Evolutionary conservation across 768 basidiomycete genomes (phyloP).

Genomic region (Ephemerocybe angulata): DNA sequence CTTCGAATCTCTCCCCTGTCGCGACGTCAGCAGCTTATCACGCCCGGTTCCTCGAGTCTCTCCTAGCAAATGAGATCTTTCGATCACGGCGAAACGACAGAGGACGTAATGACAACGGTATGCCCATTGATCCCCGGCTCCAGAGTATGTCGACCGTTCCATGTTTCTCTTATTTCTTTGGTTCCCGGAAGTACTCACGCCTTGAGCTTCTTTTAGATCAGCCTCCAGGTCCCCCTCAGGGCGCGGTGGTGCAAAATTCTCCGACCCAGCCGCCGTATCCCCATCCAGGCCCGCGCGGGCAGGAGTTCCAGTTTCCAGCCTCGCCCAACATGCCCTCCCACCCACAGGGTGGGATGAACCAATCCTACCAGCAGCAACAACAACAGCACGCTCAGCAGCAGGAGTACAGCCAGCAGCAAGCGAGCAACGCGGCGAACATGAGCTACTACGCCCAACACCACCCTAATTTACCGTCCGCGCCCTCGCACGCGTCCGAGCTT

Average conservation of each 20-base stretch:
- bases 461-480: conserved; percentile 33
- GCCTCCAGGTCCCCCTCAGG: conserved; percentile 24
- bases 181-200: conserved; percentile 12
- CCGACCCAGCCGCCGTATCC: conserved; percentile 31
- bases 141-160: conserved; percentile 46
- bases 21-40: conserved; percentile 72
- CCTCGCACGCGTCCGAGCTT: conserved; percentile 48
- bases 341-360: conserved; percentile 21
- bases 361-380: conserved; percentile 11
- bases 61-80: conserved; percentile 62
- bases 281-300: conserved; percentile 29
- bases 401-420: conserved; percentile 8
- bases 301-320: conserved; percentile 42
- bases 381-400: neutral
- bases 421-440: conserved; percentile 9
- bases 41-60: conserved; percentile 70
- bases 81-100: conserved; percentile 44
- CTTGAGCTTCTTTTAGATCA: conserved; percentile 11
- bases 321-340: conserved; percentile 34
- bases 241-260: conserved; percentile 23
- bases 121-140: conserved; percentile 53
- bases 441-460: conserved; percentile 15
- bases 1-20: conserved; percentile 56
- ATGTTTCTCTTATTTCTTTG: conserved; percentile 8
- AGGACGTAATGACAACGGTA: conserved; percentile 35